phyloP scores from a whole-genome alignment of 2,329 filamentous ascomycete species.

The Fusarium virguliforme region DNA sequence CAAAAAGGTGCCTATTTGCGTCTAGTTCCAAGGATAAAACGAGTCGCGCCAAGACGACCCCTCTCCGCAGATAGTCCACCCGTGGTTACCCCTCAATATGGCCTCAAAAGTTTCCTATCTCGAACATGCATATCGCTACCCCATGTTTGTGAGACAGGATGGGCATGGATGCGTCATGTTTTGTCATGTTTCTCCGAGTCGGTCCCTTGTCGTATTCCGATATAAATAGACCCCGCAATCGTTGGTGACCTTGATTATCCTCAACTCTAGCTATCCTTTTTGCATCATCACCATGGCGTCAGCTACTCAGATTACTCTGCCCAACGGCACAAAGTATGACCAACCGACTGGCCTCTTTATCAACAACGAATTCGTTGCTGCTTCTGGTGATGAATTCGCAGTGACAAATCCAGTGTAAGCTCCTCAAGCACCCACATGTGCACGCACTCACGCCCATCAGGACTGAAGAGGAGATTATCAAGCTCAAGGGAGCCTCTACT shows the following conservation, averaged over 20 bases:
- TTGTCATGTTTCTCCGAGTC: slow-evolving; percentile 6
- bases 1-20: slow-evolving; percentile 41
- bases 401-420: slow-evolving; percentile 45
- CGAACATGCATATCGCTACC: slow-evolving; percentile 19
- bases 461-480: slow-evolving; percentile 46
- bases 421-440: accelerated
- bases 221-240: slow-evolving; percentile 9
- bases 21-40: slow-evolving; percentile 15
- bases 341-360: slow-evolving; percentile 53
- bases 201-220: background rate
- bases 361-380: slow-evolving; percentile 49
- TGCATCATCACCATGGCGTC: slow-evolving; percentile 31
- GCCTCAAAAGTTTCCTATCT: slow-evolving; percentile 37
- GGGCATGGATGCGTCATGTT: background rate
- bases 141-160: background rate
- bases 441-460: background rate
- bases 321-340: slow-evolving; percentile 59
- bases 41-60: slow-evolving; percentile 20
- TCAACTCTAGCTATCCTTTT: background rate
- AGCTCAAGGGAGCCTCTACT: slow-evolving; percentile 42
- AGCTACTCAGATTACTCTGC: slow-evolving; percentile 41
- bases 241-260: background rate
- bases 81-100: slow-evolving; percentile 20
- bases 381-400: slow-evolving; percentile 43
- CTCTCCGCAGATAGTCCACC: slow-evolving; percentile 8